These are phyloP conservation scores for Elongisporangium senticosum DNA, from an alignment of 352 stramenopile genomes.

Conservation along the genomic window DNA sequence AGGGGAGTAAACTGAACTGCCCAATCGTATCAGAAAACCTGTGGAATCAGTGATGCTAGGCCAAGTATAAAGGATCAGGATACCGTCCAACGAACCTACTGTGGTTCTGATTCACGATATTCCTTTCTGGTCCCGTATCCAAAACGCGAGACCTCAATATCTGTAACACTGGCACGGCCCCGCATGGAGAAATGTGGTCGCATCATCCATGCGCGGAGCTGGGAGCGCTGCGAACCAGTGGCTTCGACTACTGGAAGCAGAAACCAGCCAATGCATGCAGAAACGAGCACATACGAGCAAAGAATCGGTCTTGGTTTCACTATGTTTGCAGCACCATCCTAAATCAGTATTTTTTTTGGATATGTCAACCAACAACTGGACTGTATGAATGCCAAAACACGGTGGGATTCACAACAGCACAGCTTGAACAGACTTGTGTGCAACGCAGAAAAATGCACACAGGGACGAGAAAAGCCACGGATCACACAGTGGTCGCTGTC, in stretches of 20 bases:
- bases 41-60: background rate
- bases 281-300: background rate
- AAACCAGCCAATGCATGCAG: background rate
- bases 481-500: background rate
- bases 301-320: background rate
- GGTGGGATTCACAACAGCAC: background rate
- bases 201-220: background rate
- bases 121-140: background rate
- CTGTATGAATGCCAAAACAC: background rate
- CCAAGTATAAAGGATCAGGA: background rate
- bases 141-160: background rate
- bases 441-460: background rate
- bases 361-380: background rate
- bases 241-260: background rate
- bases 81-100: background rate
- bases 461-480: background rate
- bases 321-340: background rate
- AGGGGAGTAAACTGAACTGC: background rate
- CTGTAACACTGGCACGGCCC: background rate
- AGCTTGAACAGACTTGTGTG: background rate
- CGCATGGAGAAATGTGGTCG: background rate
- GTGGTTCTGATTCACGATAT: background rate
- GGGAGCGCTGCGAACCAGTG: background rate
- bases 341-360: background rate
- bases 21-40: background rate